phyloP scores from a whole-genome alignment of 1,139 yeast genomes.

The Wickerhamomyces sp. region DNA sequence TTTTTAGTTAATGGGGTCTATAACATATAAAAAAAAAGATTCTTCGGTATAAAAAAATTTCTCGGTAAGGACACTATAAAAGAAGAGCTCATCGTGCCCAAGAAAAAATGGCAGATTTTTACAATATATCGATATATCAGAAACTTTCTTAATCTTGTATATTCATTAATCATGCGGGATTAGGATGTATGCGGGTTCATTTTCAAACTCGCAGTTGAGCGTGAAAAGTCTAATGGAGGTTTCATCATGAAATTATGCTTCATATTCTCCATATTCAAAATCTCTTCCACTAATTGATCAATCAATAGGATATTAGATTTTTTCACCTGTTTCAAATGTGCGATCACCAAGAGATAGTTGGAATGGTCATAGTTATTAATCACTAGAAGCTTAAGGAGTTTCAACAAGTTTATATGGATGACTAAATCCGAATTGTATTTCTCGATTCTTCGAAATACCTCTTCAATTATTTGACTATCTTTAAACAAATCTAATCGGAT shows the following conservation, averaged over 20 bases:
- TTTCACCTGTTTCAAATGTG: constrained; percentile 4
- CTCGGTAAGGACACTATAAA: constrained; percentile 9
- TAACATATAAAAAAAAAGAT: constrained; percentile 2
- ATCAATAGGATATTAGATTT: constrained; percentile 14
- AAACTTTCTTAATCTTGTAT: too few species aligned
- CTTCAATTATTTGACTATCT: constrained; percentile 7
- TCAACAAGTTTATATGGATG: constrained; percentile 17
- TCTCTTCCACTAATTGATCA: constrained; percentile 20
- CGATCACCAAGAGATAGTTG: constrained; percentile 10
- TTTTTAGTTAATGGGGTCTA: not conserved
- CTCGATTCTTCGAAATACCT: constrained; percentile 10
- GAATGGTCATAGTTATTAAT: constrained; percentile 9
- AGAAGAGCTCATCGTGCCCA: constrained; percentile 10
- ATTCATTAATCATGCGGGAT: not conserved
- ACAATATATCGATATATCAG: too few species aligned
- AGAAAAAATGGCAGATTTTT: constrained; percentile 4
- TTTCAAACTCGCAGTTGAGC: not conserved
- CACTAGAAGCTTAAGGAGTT: constrained; percentile 15
- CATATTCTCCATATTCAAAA: constrained; percentile 5
- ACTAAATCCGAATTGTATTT: constrained; percentile 12
- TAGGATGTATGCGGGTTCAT: not conserved
- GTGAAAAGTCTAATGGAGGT: constrained; percentile 10
- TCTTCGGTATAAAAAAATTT: constrained; percentile 10
- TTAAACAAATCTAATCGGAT: constrained; percentile 17
- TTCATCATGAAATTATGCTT: constrained; percentile 13